Conservation (phyloP, 257 asterid species). For the Fraxinus cuspidata region DNA sequence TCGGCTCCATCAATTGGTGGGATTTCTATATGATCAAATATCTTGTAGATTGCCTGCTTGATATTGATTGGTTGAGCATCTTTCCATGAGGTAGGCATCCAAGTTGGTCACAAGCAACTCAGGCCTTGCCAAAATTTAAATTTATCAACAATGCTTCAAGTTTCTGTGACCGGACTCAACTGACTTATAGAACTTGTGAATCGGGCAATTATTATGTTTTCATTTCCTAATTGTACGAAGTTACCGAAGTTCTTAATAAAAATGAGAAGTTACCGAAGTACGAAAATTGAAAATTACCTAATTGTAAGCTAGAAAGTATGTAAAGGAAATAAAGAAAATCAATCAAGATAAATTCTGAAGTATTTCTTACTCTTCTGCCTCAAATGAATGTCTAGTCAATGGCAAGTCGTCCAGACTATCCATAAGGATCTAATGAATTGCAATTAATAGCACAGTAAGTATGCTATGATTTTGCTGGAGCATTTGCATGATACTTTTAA, state of each 20-base stretch:
- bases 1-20: not conserved
- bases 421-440: not conserved
- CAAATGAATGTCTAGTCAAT: not conserved
- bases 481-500: not conserved
- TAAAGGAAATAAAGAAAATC: not conserved
- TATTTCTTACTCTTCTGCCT: not conserved
- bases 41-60: not conserved
- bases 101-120: not conserved
- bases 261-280: not conserved
- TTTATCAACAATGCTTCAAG: not conserved
- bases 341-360: not conserved
- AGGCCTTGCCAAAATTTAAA: not conserved
- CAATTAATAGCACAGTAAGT: too few relatives aligned
- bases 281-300: not conserved
- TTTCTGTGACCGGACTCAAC: not conserved
- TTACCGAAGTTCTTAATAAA: too few relatives aligned
- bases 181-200: not conserved
- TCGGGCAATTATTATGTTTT: not conserved
- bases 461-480: not conserved
- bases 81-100: not conserved
- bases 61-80: not conserved
- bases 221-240: not conserved
- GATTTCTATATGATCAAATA: not conserved
- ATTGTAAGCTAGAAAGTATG: not conserved
- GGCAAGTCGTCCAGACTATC: not conserved